phyloP scores from a whole-genome alignment of 2,329 filamentous ascomycete genomes.

The Didymella pinodella region DNA sequence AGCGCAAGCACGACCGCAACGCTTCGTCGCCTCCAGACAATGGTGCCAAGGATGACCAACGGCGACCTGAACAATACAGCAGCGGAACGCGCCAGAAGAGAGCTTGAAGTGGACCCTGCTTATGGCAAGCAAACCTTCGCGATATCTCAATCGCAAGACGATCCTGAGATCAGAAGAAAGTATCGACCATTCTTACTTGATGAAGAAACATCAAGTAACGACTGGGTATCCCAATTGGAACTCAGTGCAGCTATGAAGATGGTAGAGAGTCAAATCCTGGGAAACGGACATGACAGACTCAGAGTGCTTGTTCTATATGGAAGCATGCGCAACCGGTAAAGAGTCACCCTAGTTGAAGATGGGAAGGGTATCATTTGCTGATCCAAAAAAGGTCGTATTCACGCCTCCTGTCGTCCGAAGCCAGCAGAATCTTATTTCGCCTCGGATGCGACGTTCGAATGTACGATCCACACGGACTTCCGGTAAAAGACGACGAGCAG shows the following conservation, averaged over 20 bases:
- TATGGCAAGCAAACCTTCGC: conserved; percentile 50
- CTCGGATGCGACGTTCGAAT: conserved; percentile 72
- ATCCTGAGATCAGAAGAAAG: conserved; percentile 53
- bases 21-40: conserved; percentile 5
- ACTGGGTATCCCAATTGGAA: conserved; percentile 67
- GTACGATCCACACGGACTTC: conserved; percentile 65
- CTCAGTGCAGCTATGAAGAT: conserved; percentile 62
- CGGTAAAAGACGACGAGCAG: conserved; percentile 69
- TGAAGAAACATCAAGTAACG: conserved; percentile 48
- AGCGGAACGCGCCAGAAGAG: conserved; percentile 26
- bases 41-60: conserved; percentile 19
- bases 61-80: conserved; percentile 40
- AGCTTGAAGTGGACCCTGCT: conserved; percentile 24
- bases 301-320: conserved; percentile 69
- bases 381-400: conserved; percentile 63
- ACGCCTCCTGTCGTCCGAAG: conserved; percentile 66
- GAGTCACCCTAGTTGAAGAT: conserved; percentile 5
- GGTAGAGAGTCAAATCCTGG: conserved; percentile 57
- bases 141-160: conserved; percentile 58
- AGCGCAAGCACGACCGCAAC: conserved; percentile 1
- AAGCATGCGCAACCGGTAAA: conserved; percentile 60
- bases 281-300: conserved; percentile 52
- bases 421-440: conserved; percentile 66
- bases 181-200: conserved; percentile 67
- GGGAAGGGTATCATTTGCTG: background rate